These are phyloP conservation scores for Amesomyces nigricolor DNA, from an alignment of 2,329 filamentous ascomycete genomes.

Conservation along the genomic window DNA sequence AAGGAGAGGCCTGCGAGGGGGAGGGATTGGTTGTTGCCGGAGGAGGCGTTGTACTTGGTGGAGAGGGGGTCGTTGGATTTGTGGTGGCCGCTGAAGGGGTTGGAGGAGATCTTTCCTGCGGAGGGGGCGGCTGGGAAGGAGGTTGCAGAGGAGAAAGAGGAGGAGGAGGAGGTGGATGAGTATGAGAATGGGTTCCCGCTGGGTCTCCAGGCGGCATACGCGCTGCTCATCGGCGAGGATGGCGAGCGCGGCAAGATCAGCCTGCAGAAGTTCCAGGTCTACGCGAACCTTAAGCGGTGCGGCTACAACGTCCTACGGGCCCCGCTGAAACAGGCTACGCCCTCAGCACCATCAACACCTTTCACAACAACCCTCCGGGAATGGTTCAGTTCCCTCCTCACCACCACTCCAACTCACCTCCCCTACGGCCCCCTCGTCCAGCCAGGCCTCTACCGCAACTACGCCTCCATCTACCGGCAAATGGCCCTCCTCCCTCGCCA, in stretches of 20 bases:
- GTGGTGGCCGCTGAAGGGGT: slow-evolving; percentile 64
- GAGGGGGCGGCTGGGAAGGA: slow-evolving; percentile 6
- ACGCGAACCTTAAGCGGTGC: slow-evolving; percentile 71
- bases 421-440: slow-evolving; percentile 53
- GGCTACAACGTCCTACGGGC: slow-evolving; percentile 79
- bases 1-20: slow-evolving; percentile 52
- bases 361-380: slow-evolving; percentile 39
- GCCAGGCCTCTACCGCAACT: slow-evolving; percentile 61
- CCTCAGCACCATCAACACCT: slow-evolving; percentile 11
- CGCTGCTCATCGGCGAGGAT: slow-evolving; percentile 70
- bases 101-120: slow-evolving; percentile 44
- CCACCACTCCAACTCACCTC: slow-evolving; percentile 27
- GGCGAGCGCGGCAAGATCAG: slow-evolving; percentile 54
- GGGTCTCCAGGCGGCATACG: slow-evolving; percentile 85
- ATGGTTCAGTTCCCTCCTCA: slow-evolving; percentile 49
- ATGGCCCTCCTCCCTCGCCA: slow-evolving; percentile 69
- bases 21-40: slow-evolving; percentile 77
- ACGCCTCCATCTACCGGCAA: slow-evolving; percentile 67
- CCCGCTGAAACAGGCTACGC: slow-evolving; percentile 32
- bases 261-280: slow-evolving; percentile 83
- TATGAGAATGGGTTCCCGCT: slow-evolving; percentile 68
- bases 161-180: slow-evolving; percentile 36
- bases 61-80: slow-evolving; percentile 85
- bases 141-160: slow-evolving; percentile 14
- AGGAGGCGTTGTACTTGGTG: slow-evolving; percentile 84